Evolutionary conservation across 148 eudicot species (phyloP), one percentile per base, ranked within the genome.

Genomic region (Mesembryanthemum crystallinum): DNA sequence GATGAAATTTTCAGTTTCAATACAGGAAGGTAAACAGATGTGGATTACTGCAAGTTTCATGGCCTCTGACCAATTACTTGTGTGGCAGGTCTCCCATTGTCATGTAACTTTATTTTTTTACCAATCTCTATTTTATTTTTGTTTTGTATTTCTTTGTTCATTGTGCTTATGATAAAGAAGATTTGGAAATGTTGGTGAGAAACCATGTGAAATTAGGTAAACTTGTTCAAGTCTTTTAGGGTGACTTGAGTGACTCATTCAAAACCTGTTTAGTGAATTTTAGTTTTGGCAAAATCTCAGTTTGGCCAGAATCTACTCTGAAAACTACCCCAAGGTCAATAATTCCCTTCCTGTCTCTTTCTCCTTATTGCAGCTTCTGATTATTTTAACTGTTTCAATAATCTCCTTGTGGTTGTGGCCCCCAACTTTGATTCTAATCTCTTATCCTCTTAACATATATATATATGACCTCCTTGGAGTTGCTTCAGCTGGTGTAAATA

Each of bases 321-420:
- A 69, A 45, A 73, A 60, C 30, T 27, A 73, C 0, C 28, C 33
- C 39, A 35, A 76, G 29, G 13, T 13, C 62, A 35, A 75, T 55
- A 75, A 23, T 59, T 69, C 25, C 23, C 30, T 37, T 30, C 25
- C 76, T 35, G 42, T 77, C 79, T 60, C 55, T 77, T 28, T 77
- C 73, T 11, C 39, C 30, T n/a, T 32, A 32, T 51, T 61, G 33
- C 69, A 51, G 2, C 35, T 27, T 7, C 37, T 47, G 23, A 77
- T 69, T 28, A 47, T 49, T 33, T 27, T 49, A 77, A 37, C 17
- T 39, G 52, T 61, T 63, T 71, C 42, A 35, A 32, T 51, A 35
- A 32, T 51, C 71, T 77, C 58, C 71, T 69, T 17, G 71, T 51
- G 80, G 80, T 69, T 17, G 71, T 51, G 80, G 80, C 80, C 80